A percentile compares a stretch with the other conserved stretches of the same genome.
Conservation (phyloP, 2,329 filamentous ascomycete genomes). For the Pseudocercospora fuligena region DNA sequence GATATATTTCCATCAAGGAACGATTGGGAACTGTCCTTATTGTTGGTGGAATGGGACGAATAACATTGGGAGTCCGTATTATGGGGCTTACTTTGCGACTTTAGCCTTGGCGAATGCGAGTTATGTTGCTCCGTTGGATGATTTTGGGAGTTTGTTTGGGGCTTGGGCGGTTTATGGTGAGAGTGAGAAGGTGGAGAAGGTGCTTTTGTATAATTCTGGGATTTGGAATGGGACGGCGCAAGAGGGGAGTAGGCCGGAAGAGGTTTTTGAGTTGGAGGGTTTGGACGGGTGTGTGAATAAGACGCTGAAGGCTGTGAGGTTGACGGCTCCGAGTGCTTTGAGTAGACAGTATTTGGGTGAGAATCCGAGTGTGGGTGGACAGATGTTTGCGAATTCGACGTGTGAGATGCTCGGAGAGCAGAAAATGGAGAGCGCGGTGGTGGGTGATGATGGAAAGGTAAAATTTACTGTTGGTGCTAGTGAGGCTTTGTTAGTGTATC, state of each 20-base stretch:
- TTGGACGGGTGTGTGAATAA: neutral
- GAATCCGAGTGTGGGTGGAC: conserved; percentile 10
- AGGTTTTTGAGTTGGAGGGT: neutral
- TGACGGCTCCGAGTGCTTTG: conserved; percentile 8
- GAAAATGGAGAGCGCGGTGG: neutral
- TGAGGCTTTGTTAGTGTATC: conserved; percentile 14
- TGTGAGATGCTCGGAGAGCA: conserved; percentile 5
- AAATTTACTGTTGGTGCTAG: conserved; percentile 8
- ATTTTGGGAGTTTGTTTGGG: conserved; percentile 54
- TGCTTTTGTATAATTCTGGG: conserved; percentile 24
- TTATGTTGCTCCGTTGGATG: conserved; percentile 54
- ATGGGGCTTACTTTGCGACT: conserved; percentile 56
- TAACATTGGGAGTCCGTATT: conserved; percentile 58
- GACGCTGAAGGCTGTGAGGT: conserved; percentile 6
- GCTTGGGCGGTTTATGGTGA: conserved; percentile 12
- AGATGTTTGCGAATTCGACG: conserved; percentile 8
- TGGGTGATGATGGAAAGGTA: neutral
- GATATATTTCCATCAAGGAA: conserved; percentile 57
- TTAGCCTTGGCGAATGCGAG: conserved; percentile 52
- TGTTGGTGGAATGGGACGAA: conserved; percentile 54
- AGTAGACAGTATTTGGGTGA: conserved; percentile 10
- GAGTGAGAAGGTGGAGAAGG: conserved; percentile 2
- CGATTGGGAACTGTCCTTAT: conserved; percentile 58
- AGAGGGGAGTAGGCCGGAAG: conserved; percentile 1
- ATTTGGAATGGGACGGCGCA: conserved; percentile 13